Base-by-base conservation (phyloP, 176 grass and related monocot genomes). In the Paspalum vaginatum region DNA sequence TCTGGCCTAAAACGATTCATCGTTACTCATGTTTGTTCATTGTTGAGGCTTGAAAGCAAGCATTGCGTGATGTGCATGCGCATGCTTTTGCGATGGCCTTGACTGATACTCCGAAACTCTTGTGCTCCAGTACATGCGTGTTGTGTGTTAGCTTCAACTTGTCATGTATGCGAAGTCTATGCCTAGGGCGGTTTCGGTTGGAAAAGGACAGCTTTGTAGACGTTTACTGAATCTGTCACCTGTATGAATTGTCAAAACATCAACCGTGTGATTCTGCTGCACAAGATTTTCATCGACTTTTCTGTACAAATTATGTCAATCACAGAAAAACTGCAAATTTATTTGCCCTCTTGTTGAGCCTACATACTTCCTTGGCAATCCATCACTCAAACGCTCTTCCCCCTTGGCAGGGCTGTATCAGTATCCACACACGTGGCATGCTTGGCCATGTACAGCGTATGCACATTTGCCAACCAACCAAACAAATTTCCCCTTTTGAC, bases 371-470 rank as follows among this genome's bases (percentile, higher is more conserved):
- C 5, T 67, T 79, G 60, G 67, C 44, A 71, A 85, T 26, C 21
- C 69, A 68, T 76, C 27, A 74, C 59, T 84, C 17, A 50, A 81
- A 87, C 55, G 79, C 56, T 87, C 48, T 84, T 51, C 54, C 81
- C 81, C 82, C 53, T 45, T 26, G 51, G 75, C 65, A 83, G 44
- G 55, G 69, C 46, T 57, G 81, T 39, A 32, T 70, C 75, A 81
- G 78, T 49, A 71, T 52, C 77, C 77, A 81, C 78, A 91, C 70
- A 89, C 15, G 56, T 55, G 70, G 75, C 80, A 81, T 27, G 51
- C 79, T 87, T 89, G 89, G 86, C 86, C 86, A 84, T 74, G 92
- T 65, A 88, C 86, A 83, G 46, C 37, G 72, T 63, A 84, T 86
- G 79, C 80, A 94, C 83, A 85, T 79, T 82, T 72, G 75, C 32